A percentile compares a stretch with the other conserved stretches of the same genome.
These are phyloP conservation scores for Furcasterigmium furcatum DNA, from an alignment of 2,329 filamentous ascomycete genomes.

Conservation along the genomic window DNA sequence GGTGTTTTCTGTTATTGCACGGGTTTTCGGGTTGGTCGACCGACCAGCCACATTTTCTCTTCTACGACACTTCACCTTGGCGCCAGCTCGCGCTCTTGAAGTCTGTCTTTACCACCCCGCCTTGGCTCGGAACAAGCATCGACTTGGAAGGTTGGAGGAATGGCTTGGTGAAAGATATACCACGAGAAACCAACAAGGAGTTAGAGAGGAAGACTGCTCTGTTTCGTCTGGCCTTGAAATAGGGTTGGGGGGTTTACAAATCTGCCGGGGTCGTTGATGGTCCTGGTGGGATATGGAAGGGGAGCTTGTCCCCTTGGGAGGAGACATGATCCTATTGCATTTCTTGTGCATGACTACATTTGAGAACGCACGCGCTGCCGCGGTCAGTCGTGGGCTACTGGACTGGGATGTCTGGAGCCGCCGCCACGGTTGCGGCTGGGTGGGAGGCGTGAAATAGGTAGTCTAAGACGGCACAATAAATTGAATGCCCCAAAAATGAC, in stretches of 20 bases:
- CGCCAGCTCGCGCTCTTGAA: neutral
- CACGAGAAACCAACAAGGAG: neutral
- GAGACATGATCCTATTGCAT: constrained; percentile 1
- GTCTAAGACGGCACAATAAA: constrained; percentile 6
- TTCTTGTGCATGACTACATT: constrained; percentile 2
- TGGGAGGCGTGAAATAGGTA: constrained; percentile 2
- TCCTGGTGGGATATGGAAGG: neutral
- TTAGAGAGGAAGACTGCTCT: neutral
- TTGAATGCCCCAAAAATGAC: neutral
- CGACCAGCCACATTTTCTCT: neutral
- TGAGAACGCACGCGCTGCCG: neutral
- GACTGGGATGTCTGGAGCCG: neutral
- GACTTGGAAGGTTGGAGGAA: neutral
- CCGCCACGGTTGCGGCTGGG: neutral
- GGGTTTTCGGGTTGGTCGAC: neutral
- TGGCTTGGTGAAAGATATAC: neutral
- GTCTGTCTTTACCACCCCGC: neutral
- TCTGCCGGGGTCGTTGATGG: neutral
- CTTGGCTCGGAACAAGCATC: neutral
- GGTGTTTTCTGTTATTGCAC: neutral
- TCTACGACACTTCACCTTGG: neutral
- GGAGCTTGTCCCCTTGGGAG: neutral
- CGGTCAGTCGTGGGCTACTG: neutral
- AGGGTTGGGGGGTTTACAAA: too few relatives aligned
- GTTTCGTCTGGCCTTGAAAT: neutral